These are phyloP conservation scores for Populus tomentosa DNA, from an alignment of 441 rosid species.

Conservation along the genomic window DNA sequence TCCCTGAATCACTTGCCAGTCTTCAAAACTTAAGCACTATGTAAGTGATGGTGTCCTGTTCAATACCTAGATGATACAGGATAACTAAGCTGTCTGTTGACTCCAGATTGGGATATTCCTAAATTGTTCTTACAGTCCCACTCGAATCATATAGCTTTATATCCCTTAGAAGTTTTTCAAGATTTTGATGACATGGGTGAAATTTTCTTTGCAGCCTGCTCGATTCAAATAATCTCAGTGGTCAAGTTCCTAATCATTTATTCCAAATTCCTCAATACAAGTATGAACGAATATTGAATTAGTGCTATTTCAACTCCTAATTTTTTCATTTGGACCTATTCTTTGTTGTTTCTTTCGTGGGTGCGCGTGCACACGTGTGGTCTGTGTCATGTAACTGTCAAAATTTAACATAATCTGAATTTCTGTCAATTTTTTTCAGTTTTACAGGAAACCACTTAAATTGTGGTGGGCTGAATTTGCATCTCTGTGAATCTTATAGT, in stretches of 20 bases:
- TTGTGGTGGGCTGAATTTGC: constrained; percentile 47
- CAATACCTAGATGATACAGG: neutral
- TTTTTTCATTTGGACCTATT: neutral
- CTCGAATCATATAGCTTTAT: neutral
- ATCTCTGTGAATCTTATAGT: constrained; percentile 53
- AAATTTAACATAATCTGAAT: constrained; percentile 11
- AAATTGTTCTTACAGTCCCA: neutral
- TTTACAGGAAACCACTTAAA: constrained; percentile 67
- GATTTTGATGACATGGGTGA: constrained; percentile 17
- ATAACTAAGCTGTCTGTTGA: neutral
- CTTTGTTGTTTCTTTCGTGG: neutral
- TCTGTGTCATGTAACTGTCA: neutral
- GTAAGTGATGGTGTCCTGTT: constrained; percentile 38
- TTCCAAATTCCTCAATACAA: constrained; percentile 66
- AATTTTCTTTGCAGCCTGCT: constrained; percentile 61
- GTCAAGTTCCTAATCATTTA: constrained; percentile 67
- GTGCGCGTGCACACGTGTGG: neutral
- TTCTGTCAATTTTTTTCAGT: constrained; percentile 41
- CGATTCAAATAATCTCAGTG: constrained; percentile 65
- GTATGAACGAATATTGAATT: constrained; percentile 36
- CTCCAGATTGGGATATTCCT: neutral
- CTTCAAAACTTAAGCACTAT: constrained; percentile 63
- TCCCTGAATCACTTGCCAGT: constrained; percentile 61
- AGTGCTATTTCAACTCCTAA: neutral
- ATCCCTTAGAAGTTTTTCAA: constrained; percentile 3